These are phyloP conservation scores for Paraurostyla sp. DNA, from an alignment of 73 alveolate species.

Conservation along the genomic window DNA sequence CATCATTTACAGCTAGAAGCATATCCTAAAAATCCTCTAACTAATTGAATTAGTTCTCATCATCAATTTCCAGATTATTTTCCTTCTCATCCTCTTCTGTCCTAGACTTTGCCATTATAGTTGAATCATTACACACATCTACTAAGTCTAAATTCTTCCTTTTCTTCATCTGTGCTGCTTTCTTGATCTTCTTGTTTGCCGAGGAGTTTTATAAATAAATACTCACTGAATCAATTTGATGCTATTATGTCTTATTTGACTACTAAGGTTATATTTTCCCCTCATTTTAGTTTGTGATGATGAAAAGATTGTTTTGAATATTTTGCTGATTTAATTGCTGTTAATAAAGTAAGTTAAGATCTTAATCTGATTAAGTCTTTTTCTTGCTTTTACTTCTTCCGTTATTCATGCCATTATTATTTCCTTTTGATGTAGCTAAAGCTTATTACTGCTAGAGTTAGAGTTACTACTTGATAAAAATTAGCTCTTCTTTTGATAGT, in stretches of 20 bases:
- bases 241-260: conserved; percentile 1
- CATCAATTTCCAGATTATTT: neutral
- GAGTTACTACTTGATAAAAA: neutral
- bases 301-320: neutral
- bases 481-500: conserved; percentile 31
- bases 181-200: neutral
- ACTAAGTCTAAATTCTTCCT: neutral
- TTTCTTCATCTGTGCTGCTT: neutral
- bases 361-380: neutral
- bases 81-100: conserved; percentile 19
- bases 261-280: neutral
- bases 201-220: conserved; percentile 19
- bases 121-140: conserved; percentile 24
- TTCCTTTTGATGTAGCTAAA: too few relatives aligned
- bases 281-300: neutral
- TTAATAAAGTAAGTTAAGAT: neutral
- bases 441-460: neutral
- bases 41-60: neutral
- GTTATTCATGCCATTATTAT: neutral
- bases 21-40: neutral
- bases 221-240: conserved; percentile 1
- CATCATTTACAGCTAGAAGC: neutral
- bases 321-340: neutral
- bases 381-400: neutral
- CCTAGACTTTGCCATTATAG: conserved; percentile 11